Base-by-base conservation (phyloP, 2,329 filamentous ascomycete species). In the Aspergillus ruber region DNA sequence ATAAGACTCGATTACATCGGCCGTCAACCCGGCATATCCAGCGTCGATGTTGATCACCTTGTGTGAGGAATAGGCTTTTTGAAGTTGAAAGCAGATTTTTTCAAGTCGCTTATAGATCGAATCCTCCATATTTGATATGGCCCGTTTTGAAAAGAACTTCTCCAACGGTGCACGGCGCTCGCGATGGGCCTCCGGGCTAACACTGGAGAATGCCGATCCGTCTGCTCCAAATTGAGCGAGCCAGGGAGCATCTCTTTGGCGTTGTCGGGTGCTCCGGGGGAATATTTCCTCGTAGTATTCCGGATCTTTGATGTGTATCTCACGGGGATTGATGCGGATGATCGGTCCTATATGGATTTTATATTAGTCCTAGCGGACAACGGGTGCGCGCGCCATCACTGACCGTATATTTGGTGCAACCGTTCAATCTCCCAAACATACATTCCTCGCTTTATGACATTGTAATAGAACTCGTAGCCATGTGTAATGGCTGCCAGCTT, bases 1-100 rank as follows among this genome's bases (percentile, higher is more conserved):
- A 47, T 70, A 71, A 40, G 68, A 58, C 18, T 61, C 54, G 36
- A 71, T 66, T 10, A 70, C 54, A 43, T 72, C 67, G 21, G 62
- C 60, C 1, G 68, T 65, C 42, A 68, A 41, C 1, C 57, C 65
- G 12, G 53, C 47, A 42, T 57, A 52, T 4, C 50, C 54, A 12
- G 58, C 51, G 53, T 54, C 53, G 29, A 64, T 10, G 48, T 53
- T 47, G 51, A 61, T 27, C 17, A 52, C 38, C 13, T 40, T 47
- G 29, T 57, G 45, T 1, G 47, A 43, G 6, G 47, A 3, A 29
- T 46, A 47, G 0, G 52, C 53, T 13, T 45, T 42, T 12, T 45
- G 20, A 15, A 60, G 13, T 52, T 48, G 2, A 43, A 29, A 1
- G 52, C 42, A 36, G 1, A 62, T 48, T 12, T 53, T 51, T 10